A percentile compares a stretch with the other conserved stretches of the same genome.
These are phyloP conservation scores for Cenchrus fungigraminus DNA, from an alignment of 176 grass and related monocot genomes.

Conservation along the genomic window DNA sequence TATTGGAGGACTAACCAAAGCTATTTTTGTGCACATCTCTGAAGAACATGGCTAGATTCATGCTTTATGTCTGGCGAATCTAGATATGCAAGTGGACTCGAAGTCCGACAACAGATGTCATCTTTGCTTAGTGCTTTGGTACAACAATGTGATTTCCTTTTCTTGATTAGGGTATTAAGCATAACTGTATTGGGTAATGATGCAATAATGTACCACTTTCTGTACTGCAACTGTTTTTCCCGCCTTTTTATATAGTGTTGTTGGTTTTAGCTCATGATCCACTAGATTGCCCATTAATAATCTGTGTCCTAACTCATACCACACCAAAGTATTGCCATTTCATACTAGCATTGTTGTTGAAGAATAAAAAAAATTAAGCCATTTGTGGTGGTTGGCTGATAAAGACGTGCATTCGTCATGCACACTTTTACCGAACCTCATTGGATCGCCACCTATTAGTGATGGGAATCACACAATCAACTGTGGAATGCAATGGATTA, in stretches of 20 bases:
- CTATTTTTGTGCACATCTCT: slow-evolving; percentile 4
- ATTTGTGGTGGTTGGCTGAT: slow-evolving; percentile 17
- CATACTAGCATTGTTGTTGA: not conserved
- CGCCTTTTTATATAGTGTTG: not conserved
- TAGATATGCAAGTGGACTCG: slow-evolving; percentile 39
- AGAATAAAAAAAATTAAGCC: not conserved
- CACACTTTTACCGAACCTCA: not conserved
- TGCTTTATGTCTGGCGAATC: slow-evolving; percentile 4
- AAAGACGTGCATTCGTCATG: not conserved
- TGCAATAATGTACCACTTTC: slow-evolving; percentile 31
- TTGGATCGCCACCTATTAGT: not conserved
- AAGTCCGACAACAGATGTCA: not conserved
- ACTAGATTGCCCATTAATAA: not conserved
- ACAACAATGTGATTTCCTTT: not conserved
- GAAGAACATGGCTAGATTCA: slow-evolving; percentile 38
- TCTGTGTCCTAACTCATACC: not conserved
- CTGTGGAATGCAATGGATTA: not conserved
- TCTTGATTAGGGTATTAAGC: not conserved
- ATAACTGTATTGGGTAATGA: slow-evolving; percentile 16
- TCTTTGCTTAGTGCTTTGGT: not conserved
- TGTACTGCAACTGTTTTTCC: not conserved
- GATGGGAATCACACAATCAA: not conserved
- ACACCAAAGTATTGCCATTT: not conserved
- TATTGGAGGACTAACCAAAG: slow-evolving; percentile 14
- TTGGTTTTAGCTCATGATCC: slow-evolving; percentile 37